Evolutionary conservation across 768 basidiomycete species (phyloP).

Genomic region (Mrakia gelida): DNA sequence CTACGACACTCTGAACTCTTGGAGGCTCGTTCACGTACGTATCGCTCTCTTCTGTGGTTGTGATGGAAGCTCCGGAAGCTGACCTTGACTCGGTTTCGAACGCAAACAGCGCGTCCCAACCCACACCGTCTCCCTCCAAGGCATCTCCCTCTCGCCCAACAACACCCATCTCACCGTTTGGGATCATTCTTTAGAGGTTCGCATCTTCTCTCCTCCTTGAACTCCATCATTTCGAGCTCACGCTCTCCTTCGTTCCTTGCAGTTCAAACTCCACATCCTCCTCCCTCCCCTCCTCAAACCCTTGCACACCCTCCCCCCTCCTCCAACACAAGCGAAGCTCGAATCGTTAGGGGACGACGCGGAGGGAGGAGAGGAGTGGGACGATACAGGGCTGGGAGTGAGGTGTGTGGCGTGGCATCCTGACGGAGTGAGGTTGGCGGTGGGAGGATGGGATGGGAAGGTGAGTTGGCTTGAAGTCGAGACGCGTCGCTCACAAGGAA

Average conservation of each 20-base stretch:
- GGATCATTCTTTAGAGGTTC: slow-evolving; percentile 79
- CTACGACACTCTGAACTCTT: slow-evolving; percentile 68
- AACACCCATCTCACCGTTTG: slow-evolving; percentile 73
- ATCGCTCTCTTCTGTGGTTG: background rate
- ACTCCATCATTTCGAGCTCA: background rate
- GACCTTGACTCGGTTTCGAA: background rate
- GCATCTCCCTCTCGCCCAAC: slow-evolving; percentile 68
- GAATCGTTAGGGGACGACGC: background rate
- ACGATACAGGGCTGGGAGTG: slow-evolving; percentile 78
- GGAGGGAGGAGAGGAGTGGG: background rate
- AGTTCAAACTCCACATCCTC: slow-evolving; percentile 72
- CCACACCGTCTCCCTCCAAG: slow-evolving; percentile 67
- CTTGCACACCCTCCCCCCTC: slow-evolving; percentile 64
- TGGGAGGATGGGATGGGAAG: slow-evolving; percentile 87
- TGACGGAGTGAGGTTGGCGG: slow-evolving; percentile 69
- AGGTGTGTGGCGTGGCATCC: slow-evolving; percentile 80
- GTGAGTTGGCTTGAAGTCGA: slow-evolving; percentile 45
- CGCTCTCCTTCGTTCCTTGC: background rate
- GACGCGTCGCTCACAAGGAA: too few relatives aligned
- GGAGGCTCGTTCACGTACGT: slow-evolving; percentile 67
- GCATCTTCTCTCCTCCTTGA: slow-evolving; percentile 30
- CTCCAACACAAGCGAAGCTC: slow-evolving; percentile 34
- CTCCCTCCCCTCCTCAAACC: slow-evolving; percentile 62
- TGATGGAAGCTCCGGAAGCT: background rate
- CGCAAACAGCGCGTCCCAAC: slow-evolving; percentile 69